Percentiles rank a stretch among this genome's conserved stretches.
phyloP scores from a whole-genome alignment of 306 rosid genomes.

The Pyrus betulifolia region DNA sequence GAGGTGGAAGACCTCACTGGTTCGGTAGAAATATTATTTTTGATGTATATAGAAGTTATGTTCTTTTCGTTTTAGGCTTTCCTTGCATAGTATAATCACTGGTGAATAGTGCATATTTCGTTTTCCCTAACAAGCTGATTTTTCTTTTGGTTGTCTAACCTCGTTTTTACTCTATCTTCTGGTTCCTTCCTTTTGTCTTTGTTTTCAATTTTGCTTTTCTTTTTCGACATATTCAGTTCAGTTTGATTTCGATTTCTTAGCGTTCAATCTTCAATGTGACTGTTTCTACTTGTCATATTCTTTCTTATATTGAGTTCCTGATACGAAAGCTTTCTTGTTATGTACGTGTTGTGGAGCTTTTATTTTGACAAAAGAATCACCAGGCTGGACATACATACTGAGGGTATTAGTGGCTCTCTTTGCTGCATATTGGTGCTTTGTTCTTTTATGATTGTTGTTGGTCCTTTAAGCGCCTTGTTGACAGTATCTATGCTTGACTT shows the following conservation, averaged over 20 bases:
- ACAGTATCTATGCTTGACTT: too few relatives aligned
- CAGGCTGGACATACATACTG: background rate
- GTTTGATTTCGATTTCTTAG: background rate
- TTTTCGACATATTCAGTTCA: background rate
- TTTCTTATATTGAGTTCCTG: background rate
- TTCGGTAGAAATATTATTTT: slow-evolving; percentile 2
- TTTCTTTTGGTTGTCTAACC: background rate
- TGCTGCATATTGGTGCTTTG: background rate
- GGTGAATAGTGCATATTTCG: background rate
- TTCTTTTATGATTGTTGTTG: background rate
- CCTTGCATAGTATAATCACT: background rate
- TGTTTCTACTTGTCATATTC: background rate
- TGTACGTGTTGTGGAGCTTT: background rate
- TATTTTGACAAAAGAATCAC: background rate
- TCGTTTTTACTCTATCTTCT: background rate
- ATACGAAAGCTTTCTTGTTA: background rate
- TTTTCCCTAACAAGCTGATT: background rate
- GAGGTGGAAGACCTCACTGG: slow-evolving; percentile 38
- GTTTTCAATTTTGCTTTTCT: background rate
- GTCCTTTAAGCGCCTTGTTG: too few relatives aligned
- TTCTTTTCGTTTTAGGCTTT: background rate
- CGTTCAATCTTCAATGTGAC: background rate
- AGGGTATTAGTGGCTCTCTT: background rate
- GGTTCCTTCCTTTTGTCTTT: background rate
- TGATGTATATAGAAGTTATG: background rate